Conservation (phyloP, 108 stramenopile genomes). For the Fragilariopsis cylindrus region DNA sequence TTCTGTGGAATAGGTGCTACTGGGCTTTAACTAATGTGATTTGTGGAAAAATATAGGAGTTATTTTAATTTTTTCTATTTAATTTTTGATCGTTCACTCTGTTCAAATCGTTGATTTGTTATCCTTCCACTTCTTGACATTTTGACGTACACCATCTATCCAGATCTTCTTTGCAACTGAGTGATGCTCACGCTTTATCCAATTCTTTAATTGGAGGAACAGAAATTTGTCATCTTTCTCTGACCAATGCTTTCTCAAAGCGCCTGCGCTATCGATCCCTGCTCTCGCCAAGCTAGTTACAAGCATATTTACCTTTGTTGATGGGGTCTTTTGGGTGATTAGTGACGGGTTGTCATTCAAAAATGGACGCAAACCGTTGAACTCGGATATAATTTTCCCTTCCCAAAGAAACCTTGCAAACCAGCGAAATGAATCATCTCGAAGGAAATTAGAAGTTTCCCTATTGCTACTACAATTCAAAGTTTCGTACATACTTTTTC, state of each 20-base stretch:
- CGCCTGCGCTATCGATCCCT: conserved; percentile 68
- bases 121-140: conserved; percentile 43
- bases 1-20: conserved; percentile 75
- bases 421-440: conserved; percentile 82
- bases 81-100: not conserved
- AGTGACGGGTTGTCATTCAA: conserved; percentile 76
- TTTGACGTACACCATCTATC: conserved; percentile 62
- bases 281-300: conserved; percentile 61
- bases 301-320: conserved; percentile 61
- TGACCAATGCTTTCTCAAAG: conserved; percentile 78
- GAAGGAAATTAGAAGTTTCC: conserved; percentile 38
- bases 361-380: conserved; percentile 40
- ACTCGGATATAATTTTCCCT: conserved; percentile 75
- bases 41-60: not conserved
- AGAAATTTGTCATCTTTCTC: conserved; percentile 77
- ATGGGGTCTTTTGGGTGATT: conserved; percentile 66
- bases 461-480: conserved; percentile 43
- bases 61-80: not conserved
- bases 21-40: conserved; percentile 20
- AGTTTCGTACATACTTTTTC: conserved; percentile 57
- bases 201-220: conserved; percentile 61
- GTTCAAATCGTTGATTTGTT: not conserved
- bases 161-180: conserved; percentile 63
- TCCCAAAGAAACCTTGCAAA: conserved; percentile 83
- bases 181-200: conserved; percentile 53